Evolutionary conservation across 164 flowering plant genomes (phyloP).

Genomic region (Echeveria elegans): DNA sequence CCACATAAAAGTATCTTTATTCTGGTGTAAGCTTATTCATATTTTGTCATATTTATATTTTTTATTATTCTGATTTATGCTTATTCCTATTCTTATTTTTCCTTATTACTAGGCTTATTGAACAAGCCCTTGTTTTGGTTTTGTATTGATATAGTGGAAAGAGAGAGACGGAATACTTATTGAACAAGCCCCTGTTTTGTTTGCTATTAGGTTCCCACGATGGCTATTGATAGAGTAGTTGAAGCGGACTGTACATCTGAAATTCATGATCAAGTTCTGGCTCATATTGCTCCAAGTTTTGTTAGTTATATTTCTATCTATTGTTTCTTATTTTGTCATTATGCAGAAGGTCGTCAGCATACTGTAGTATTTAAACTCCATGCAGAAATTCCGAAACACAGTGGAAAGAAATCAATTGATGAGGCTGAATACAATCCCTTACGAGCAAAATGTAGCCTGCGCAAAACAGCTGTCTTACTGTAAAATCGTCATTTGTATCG

Average conservation of each 20-base stretch:
- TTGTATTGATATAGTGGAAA: not conserved
- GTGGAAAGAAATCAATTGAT: not conserved
- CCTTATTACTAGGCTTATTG: no score
- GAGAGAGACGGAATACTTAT: not conserved
- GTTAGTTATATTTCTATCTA: not conserved
- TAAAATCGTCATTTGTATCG: not conserved
- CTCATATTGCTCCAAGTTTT: slow-evolving; percentile 29
- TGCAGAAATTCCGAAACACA: slow-evolving; percentile 26
- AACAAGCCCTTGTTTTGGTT: no score
- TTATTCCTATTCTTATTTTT: no score
- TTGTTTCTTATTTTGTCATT: not conserved
- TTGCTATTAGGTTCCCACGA: slow-evolving; percentile 63
- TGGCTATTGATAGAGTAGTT: slow-evolving; percentile 91
- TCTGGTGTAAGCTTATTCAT: no score
- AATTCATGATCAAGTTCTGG: slow-evolving; percentile 85
- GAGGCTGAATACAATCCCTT: not conserved
- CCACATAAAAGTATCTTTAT: no score
- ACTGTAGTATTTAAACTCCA: slow-evolving; percentile 87
- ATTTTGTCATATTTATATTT: no score
- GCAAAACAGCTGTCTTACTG: not conserved
- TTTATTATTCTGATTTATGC: no score
- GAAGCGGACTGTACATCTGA: slow-evolving; percentile 81
- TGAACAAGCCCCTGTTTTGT: not conserved
- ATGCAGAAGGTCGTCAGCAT: slow-evolving; percentile 62
- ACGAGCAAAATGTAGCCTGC: not conserved